phyloP scores from a whole-genome alignment of 352 stramenopile species.

The Peronospora belbahrii region DNA sequence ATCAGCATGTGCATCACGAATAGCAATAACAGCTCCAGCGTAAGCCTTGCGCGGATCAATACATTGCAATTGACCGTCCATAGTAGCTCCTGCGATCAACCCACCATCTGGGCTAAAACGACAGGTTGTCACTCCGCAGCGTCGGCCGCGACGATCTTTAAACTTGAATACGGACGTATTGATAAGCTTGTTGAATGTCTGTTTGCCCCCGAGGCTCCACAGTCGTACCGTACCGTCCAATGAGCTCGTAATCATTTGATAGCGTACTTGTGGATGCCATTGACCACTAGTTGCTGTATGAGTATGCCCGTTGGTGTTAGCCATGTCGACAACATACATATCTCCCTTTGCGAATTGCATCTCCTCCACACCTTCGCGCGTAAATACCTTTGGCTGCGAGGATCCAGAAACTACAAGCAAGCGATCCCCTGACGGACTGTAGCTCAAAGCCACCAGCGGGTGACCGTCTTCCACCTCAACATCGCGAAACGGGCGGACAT shows the following conservation, averaged over 20 bases:
- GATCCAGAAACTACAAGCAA: constrained; percentile 61
- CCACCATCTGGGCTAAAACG: constrained; percentile 56
- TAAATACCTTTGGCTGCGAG: constrained; percentile 70
- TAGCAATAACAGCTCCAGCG: constrained; percentile 46
- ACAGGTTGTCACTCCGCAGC: constrained; percentile 66
- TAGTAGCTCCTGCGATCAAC: constrained; percentile 55
- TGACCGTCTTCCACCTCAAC: constrained; percentile 77
- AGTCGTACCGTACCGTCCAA: constrained; percentile 74
- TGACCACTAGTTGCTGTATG: constrained; percentile 56
- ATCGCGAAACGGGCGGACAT: constrained; percentile 73
- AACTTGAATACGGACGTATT: constrained; percentile 80
- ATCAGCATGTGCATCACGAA: constrained; percentile 64
- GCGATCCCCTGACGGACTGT: constrained; percentile 71
- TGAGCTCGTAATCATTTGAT: constrained; percentile 77
- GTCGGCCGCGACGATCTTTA: constrained; percentile 68
- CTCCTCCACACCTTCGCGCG: constrained; percentile 70
- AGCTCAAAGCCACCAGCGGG: constrained; percentile 66
- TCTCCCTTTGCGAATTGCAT: constrained; percentile 76
- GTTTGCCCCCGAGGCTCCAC: constrained; percentile 65
- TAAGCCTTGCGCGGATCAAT: constrained; percentile 72
- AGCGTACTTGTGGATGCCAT: constrained; percentile 60
- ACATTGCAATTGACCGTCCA: constrained; percentile 73
- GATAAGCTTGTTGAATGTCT: constrained; percentile 66
- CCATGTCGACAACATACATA: constrained; percentile 86
- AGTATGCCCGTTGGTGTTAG: constrained; percentile 75